Percentiles rank a stretch among this genome's conserved stretches.
These are phyloP conservation scores for Schizothecium vesticola DNA, from an alignment of 495 filamentous ascomycete genomes.

Conservation along the genomic window DNA sequence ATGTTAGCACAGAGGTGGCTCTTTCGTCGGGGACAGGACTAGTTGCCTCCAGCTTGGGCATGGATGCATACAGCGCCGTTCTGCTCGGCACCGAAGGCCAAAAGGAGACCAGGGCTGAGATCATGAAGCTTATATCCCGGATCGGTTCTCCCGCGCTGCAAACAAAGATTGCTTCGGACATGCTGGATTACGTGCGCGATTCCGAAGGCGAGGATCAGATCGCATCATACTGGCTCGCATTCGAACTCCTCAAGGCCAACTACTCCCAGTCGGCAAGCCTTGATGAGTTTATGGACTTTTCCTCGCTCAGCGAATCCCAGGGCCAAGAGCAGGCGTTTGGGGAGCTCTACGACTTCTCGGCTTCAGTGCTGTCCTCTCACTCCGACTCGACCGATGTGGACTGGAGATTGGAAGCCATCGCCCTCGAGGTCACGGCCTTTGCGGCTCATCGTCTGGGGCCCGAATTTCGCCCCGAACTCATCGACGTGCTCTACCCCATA, in stretches of 20 bases:
- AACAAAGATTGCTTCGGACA: constrained; percentile 46
- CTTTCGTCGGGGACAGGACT: constrained; percentile 23
- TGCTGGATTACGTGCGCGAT: constrained; percentile 55
- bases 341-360: constrained; percentile 73
- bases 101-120: constrained; percentile 51
- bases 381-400: constrained; percentile 49
- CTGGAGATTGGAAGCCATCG: constrained; percentile 67
- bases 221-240: constrained; percentile 76
- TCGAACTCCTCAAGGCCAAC: constrained; percentile 60
- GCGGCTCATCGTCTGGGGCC: constrained; percentile 59
- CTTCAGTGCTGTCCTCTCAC: constrained; percentile 54
- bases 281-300: constrained; percentile 61
- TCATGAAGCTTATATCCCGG: constrained; percentile 42
- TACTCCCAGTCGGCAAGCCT: constrained; percentile 46
- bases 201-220: constrained; percentile 52
- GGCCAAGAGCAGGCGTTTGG: constrained; percentile 56
- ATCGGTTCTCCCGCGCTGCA: constrained; percentile 41
- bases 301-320: constrained; percentile 34
- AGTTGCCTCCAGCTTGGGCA: constrained; percentile 20
- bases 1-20: constrained; percentile 8
- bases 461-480: constrained; percentile 76
- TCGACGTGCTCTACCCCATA: constrained; percentile 87
- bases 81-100: constrained; percentile 62
- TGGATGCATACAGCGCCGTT: constrained; percentile 53
- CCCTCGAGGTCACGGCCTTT: constrained; percentile 68